These are phyloP conservation scores for Monosporozyma siamensis DNA, from an alignment of 805 yeast species.

Conservation along the genomic window DNA sequence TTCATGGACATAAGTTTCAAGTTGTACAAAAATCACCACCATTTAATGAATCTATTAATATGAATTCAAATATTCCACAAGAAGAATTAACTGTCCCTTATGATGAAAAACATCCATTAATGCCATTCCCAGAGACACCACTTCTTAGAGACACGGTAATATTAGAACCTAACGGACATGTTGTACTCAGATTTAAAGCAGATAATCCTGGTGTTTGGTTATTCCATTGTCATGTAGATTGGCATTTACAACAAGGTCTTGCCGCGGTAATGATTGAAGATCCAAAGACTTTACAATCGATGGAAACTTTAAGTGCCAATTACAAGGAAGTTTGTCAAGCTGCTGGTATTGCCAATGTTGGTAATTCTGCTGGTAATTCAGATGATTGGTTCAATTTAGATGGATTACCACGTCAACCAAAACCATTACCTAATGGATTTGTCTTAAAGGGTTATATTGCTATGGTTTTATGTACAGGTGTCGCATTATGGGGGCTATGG, in stretches of 20 bases:
- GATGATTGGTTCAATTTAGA: conserved; percentile 46
- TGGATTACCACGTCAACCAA: conserved; percentile 53
- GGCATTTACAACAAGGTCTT: conserved; percentile 77
- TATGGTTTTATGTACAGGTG: conserved; percentile 40
- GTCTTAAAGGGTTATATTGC: conserved; percentile 64
- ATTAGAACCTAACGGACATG: conserved; percentile 57
- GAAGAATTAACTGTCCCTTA: conserved; percentile 40
- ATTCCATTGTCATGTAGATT: conserved; percentile 85
- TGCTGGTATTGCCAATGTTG: conserved; percentile 39
- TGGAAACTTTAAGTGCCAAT: conserved; percentile 37
- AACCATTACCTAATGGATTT: conserved; percentile 62
- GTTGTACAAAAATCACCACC: conserved; percentile 44
- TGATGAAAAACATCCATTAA: conserved; percentile 35
- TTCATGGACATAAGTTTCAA: conserved; percentile 69
- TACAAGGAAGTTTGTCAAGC: conserved; percentile 42
- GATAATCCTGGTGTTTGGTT: conserved; percentile 92
- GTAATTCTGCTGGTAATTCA: conserved; percentile 67
- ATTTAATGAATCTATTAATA: conserved; percentile 30
- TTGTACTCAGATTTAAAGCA: conserved; percentile 65
- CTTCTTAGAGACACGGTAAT: conserved; percentile 61
- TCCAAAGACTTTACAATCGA: conserved; percentile 43
- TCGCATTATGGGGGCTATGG: conserved; percentile 52
- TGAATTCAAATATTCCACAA: conserved; percentile 12
- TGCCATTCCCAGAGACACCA: conserved; percentile 48
- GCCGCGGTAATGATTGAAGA: conserved; percentile 67